Base-by-base conservation (phyloP, 208 protist species). In the Leishmania arabica region DNA sequence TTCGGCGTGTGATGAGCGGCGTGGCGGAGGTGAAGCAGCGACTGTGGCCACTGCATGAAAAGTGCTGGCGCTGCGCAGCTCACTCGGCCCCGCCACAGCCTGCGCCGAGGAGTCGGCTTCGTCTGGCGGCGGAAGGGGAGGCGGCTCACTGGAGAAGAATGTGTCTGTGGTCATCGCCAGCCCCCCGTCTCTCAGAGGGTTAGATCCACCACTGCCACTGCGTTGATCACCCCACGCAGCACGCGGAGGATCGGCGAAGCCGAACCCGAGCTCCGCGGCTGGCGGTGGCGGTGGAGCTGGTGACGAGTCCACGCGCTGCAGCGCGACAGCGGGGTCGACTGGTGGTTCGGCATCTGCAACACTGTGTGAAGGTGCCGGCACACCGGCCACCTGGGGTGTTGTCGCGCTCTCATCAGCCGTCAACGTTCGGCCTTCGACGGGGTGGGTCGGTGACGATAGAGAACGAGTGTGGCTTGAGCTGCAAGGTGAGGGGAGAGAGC, bases 91-190 rank as follows among this genome's bases (percentile, higher is more conserved):
- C 34, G 40, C 49, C 64, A 56, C 40, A 34, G 54, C 56, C 40
- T 69, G 21, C 37, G 53, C 31, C 34, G 9, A 71, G 34, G 56
- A 70, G 15, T 51, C 69, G 13, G 77, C 72, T 17, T 45, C 62
- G 73, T 85, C 71, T 8, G 64, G 54, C 21, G 72, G 77, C 37
- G 77, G 72, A 68, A 85, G 71, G 37, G 82, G 82, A 21, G 82
- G 82, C 7, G 82, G 82, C 34, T 75, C 82, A 45, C 71, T 79
- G 0, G 77, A 65, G 49, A 82, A 82, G 31, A 78, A 34, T 0
- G 58, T 5, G n/a, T 27, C 45, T 45, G 51, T 31, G 34, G 51
- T 45, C 53, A 27, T 45, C 49, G 19, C 17, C 34, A 27, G 15
- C 70, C 24, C 47, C 45, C 31, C 34, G 53, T 62, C 51, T 21